These are phyloP conservation scores for Phalaenopsis hybrid DNA, from an alignment of 116 monocot species.

Conservation along the genomic window DNA sequence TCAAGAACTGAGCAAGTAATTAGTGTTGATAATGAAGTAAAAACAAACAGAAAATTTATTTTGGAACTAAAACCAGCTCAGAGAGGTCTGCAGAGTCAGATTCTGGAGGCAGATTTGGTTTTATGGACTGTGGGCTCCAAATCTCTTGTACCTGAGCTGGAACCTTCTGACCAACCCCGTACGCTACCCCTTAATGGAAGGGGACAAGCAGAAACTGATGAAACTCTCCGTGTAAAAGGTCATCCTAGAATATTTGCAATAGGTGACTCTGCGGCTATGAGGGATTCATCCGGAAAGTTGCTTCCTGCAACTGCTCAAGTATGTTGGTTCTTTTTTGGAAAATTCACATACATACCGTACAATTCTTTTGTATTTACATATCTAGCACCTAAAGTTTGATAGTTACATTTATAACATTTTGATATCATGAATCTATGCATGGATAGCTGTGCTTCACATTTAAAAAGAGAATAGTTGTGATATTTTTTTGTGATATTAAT, in stretches of 20 bases:
- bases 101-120: conserved; percentile 73
- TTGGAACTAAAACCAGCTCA: conserved; percentile 86
- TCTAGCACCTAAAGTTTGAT: too few species aligned
- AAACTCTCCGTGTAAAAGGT: conserved; percentile 84
- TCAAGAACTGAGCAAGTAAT: conserved; percentile 10
- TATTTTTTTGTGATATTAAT: too few species aligned
- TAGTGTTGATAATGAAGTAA: conserved; percentile 6
- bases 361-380: too few species aligned
- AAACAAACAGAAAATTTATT: conserved; percentile 27
- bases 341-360: too few species aligned
- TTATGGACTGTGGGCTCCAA: conserved; percentile 95
- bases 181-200: conserved; percentile 63
- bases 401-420: too few species aligned
- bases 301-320: conserved; percentile 96
- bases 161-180: conserved; percentile 29
- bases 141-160: conserved; percentile 47
- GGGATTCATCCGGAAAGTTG: conserved; percentile 65
- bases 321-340: conserved; percentile 8
- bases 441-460: too few species aligned
- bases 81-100: conserved; percentile 55
- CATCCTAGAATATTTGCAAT: conserved; percentile 93
- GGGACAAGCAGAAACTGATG: conserved; percentile 90
- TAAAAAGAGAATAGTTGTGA: too few species aligned
- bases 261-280: conserved; percentile 89
- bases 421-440: too few species aligned